Conservation (phyloP, 768 basidiomycete genomes). For the Tylopilus balloui region DNA sequence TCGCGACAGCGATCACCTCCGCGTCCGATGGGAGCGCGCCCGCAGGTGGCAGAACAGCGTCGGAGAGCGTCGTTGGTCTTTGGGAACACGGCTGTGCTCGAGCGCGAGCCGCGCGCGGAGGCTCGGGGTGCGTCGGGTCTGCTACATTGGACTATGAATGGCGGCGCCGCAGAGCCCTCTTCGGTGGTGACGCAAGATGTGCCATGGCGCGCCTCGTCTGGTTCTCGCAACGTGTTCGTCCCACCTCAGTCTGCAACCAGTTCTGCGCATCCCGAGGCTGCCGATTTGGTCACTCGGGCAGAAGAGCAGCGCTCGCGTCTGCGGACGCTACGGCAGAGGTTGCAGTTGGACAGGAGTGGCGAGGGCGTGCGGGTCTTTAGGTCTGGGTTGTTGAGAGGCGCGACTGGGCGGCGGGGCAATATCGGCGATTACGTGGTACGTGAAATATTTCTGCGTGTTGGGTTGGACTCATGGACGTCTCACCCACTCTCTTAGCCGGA, state of each 20-base stretch:
- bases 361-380: conserved; percentile 21
- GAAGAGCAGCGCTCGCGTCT: conserved; percentile 25
- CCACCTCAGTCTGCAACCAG: background rate
- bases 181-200: conserved; percentile 10
- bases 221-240: conserved; percentile 8
- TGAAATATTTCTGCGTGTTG: background rate
- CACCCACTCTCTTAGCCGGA: conserved; percentile 58
- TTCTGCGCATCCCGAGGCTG: conserved; percentile 1
- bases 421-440: conserved; percentile 52
- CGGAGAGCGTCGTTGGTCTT: conserved; percentile 10
- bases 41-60: conserved; percentile 16
- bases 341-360: conserved; percentile 25
- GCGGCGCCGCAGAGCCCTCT: background rate
- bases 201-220: conserved; percentile 24
- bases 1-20: conserved; percentile 23
- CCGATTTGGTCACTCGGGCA: conserved; percentile 7
- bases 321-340: conserved; percentile 25
- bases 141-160: conserved; percentile 11
- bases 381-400: conserved; percentile 22
- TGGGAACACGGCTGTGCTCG: background rate
- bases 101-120: conserved; percentile 13
- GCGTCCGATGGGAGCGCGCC: conserved; percentile 25
- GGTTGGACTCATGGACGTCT: conserved; percentile 4
- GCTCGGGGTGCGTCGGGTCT: background rate
- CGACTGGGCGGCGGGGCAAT: conserved; percentile 23